Conservation (phyloP, 139 green algal genomes). For the Chlamydomonas asymmetrica region DNA sequence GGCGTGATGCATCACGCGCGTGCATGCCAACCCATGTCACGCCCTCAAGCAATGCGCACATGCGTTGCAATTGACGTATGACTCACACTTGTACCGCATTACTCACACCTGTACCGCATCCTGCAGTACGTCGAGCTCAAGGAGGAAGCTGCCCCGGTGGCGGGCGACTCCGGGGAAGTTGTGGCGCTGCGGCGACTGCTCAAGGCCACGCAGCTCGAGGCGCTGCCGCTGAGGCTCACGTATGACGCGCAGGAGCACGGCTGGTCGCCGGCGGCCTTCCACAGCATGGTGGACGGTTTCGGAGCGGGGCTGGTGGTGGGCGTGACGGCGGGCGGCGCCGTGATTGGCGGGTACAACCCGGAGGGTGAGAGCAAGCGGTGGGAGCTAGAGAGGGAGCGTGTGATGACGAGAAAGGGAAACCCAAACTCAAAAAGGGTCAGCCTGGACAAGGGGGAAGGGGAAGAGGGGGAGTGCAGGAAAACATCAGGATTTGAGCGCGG, state of each 20-base stretch:
- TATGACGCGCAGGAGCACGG: slow-evolving; percentile 67
- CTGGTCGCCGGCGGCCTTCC: slow-evolving; percentile 67
- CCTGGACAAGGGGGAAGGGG: no score
- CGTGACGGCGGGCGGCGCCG: slow-evolving; percentile 48
- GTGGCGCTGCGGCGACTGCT: slow-evolving; percentile 63
- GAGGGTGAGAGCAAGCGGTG: slow-evolving; percentile 33
- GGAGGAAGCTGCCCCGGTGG: slow-evolving; percentile 51
- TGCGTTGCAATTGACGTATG: no score
- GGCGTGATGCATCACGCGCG: no score
- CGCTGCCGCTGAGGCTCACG: slow-evolving; percentile 33
- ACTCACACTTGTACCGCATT: no score
- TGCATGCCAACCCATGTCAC: no score
- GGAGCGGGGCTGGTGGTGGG: slow-evolving; percentile 63
- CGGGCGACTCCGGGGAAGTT: slow-evolving; percentile 42
- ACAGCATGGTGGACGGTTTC: slow-evolving; percentile 56
- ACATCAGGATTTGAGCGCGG: no score
- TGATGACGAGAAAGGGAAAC: neutral
- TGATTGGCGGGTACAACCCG: slow-evolving; percentile 78
- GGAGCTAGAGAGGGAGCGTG: no score
- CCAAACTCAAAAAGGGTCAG: no score
- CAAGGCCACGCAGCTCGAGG: slow-evolving; percentile 69
- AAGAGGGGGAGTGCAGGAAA: no score
- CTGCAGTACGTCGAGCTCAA: slow-evolving; percentile 58
- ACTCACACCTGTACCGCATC: no score
- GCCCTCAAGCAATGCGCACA: no score